A percentile compares a stretch with the other conserved stretches of the same genome.
Conservation (phyloP, 1,139 yeast genomes). For the Hemisphaericaspora lyxosophila region DNA sequence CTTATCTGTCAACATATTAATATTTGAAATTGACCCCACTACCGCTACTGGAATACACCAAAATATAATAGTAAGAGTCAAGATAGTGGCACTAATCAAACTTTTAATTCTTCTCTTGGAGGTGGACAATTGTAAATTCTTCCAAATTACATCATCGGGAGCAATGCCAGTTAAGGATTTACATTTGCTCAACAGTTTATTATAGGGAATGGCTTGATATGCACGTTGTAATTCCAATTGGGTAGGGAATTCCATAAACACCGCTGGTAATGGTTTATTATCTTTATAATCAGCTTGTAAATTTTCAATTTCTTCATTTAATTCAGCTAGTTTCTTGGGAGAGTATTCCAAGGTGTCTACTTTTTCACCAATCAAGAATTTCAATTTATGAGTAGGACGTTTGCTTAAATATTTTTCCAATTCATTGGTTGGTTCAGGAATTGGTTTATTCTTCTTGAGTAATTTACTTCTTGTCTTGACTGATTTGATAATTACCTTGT, state of each 20-base stretch:
- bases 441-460: constrained; percentile 54
- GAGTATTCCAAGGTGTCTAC: constrained; percentile 81
- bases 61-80: constrained; percentile 62
- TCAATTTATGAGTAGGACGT: constrained; percentile 65
- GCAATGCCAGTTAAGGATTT: constrained; percentile 61
- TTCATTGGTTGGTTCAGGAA: constrained; percentile 59
- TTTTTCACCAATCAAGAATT: constrained; percentile 68
- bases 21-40: constrained; percentile 89
- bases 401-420: constrained; percentile 59
- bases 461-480: constrained; percentile 54
- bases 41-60: constrained; percentile 97
- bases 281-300: constrained; percentile 52
- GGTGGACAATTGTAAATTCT: constrained; percentile 54
- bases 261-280: constrained; percentile 62
- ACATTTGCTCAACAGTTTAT: constrained; percentile 59
- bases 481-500: constrained; percentile 55
- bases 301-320: constrained; percentile 62
- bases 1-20: constrained; percentile 65
- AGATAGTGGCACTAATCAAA: constrained; percentile 41
- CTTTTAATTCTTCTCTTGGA: constrained; percentile 42
- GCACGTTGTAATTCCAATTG: constrained; percentile 90
- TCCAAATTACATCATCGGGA: constrained; percentile 86
- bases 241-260: constrained; percentile 80
- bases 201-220: constrained; percentile 73
- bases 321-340: constrained; percentile 62